Conservation (phyloP, 371 early-diverging fungal genomes). For the Catenaria anguillulae region DNA sequence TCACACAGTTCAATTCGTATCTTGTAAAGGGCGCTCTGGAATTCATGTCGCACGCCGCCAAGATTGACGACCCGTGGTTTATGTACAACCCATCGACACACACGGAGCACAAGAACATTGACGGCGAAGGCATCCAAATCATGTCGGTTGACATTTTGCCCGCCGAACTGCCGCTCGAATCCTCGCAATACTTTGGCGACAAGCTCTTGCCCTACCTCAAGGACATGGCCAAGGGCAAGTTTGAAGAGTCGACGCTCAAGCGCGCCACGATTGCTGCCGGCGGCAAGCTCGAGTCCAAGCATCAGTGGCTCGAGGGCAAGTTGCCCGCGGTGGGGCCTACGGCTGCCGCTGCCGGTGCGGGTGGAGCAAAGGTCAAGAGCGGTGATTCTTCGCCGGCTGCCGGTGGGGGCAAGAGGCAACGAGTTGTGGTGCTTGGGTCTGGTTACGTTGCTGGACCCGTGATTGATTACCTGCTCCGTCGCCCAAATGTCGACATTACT, state of each 20-base stretch:
- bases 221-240: slow-evolving; percentile 52
- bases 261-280: slow-evolving; percentile 61
- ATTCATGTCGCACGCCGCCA: slow-evolving; percentile 71
- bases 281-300: slow-evolving; percentile 43
- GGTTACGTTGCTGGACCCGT: slow-evolving; percentile 89
- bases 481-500: slow-evolving; percentile 49
- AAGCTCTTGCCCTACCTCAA: slow-evolving; percentile 63
- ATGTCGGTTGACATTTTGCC: slow-evolving; percentile 95
- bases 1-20: not conserved
- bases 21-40: slow-evolving; percentile 60
- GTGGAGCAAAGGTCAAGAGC: not conserved
- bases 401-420: too few relatives aligned
- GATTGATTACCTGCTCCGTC: slow-evolving; percentile 55
- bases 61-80: slow-evolving; percentile 81
- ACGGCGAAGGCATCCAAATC: slow-evolving; percentile 71
- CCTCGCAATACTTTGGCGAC: slow-evolving; percentile 78
- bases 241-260: slow-evolving; percentile 47
- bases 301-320: slow-evolving; percentile 29
- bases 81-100: slow-evolving; percentile 68
- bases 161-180: slow-evolving; percentile 85
- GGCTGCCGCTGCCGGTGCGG: too few relatives aligned
- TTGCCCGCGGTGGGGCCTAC: slow-evolving; percentile 13
- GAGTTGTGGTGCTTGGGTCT: slow-evolving; percentile 70
- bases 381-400: not conserved
- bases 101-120: slow-evolving; percentile 58